A percentile compares a stretch with the other conserved stretches of the same genome.
Conservation (phyloP, 139 green algal species). For the Zygnema circumcarinatum region DNA sequence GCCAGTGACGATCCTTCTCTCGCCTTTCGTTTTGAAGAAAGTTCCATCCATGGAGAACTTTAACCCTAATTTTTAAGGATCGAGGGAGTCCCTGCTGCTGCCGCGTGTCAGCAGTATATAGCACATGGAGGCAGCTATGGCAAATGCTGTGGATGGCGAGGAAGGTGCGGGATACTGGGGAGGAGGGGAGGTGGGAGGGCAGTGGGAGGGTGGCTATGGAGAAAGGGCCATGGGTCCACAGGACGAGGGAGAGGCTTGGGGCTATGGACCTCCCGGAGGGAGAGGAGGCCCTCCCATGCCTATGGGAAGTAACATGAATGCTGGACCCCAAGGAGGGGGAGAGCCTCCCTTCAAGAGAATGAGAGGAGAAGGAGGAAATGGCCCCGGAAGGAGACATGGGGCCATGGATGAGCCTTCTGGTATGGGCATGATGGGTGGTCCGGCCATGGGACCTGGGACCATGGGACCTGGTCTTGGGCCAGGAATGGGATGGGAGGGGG, state of each 20-base stretch:
- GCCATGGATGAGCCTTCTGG: neutral
- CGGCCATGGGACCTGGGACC: neutral
- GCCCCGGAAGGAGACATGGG: neutral
- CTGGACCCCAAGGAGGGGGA: neutral
- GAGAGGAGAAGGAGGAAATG: constrained; percentile 11
- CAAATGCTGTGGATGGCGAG: neutral
- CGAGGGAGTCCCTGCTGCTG: no score
- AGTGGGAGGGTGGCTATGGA: neutral
- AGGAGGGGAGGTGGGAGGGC: neutral
- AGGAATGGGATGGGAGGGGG: neutral
- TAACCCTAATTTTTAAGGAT: no score
- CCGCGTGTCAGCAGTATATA: neutral
- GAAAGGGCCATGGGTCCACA: neutral
- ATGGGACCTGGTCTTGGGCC: neutral
- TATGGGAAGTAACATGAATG: no score
- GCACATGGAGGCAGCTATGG: neutral
- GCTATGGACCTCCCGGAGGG: neutral
- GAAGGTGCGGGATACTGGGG: neutral
- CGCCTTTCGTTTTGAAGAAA: no score
- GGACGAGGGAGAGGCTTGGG: neutral
- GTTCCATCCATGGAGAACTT: no score
- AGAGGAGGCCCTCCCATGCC: neutral
- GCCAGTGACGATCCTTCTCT: no score
- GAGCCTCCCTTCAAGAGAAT: constrained; percentile 1
- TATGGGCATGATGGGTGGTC: neutral